Base-by-base conservation (phyloP, 192 early-diverging fungal genomes). In the Coemansia sp. region DNA sequence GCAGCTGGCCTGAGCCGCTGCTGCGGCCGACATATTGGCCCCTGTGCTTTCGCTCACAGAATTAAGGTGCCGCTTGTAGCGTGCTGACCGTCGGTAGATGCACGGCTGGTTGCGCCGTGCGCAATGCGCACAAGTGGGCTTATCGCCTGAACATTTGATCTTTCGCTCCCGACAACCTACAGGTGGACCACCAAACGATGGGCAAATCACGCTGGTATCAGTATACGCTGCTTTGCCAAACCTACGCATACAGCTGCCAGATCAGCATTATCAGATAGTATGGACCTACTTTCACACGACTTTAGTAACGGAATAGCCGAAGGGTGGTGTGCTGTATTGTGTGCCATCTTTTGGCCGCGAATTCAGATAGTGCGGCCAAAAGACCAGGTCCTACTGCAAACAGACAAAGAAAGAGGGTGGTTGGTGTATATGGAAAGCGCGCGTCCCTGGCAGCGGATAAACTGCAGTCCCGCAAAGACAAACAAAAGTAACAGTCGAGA, bases 81-180 rank as follows among this genome's bases (percentile, higher is more conserved):
- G 78, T 21, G 78, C 78, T n/a, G 78, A 81, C 35, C 71, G 72
- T 22, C 78, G 68, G 48, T 75, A 81, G 19, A 81, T 75, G 25
- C 78, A 81, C 41, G 78, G 78, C 63, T 81, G 78, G 56, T 81
- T 69, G 38, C 78, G 72, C 4, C 72, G 72, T 17, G 78, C 78
- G 19, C 78, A 81, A 54, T 81, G 72, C 39, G 72, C 63, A 43
- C 78, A 81, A 23, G 63, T 81, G 17, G 78, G 78, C 63, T 71
- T 81, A 15, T 81, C 78, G 15, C 78, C 78, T 0, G 78, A 75
- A 47, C 78, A 81, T 38, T 81, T 81, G 48, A 81, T 81, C 57
- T 81, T 81, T 41, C 78, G 55, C 63, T 81, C 72, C 12, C 78
- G 68, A 56, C 78, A 81, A 25, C 77, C 77, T 80, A 79, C 58